Evolutionary conservation across 2,329 filamentous ascomycete genomes (phyloP).

Genomic region (Phaeomoniella chlamydospora): DNA sequence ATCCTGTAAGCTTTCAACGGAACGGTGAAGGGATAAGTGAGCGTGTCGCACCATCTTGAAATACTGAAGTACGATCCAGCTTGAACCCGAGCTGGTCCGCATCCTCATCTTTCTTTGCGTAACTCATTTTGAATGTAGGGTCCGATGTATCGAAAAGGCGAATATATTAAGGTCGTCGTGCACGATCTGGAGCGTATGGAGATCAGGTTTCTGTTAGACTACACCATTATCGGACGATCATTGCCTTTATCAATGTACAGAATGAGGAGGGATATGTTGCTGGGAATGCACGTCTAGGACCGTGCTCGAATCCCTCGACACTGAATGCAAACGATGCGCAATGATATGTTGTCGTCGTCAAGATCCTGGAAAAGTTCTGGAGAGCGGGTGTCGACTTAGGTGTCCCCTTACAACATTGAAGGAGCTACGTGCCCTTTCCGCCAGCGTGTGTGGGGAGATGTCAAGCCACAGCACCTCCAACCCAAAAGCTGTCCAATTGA

Average conservation of each 20-base stretch:
- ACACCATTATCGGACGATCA: background rate
- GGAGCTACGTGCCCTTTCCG: conserved; percentile 22
- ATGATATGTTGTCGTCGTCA: background rate
- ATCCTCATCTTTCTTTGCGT: conserved; percentile 99
- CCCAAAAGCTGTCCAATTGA: conserved; percentile 17
- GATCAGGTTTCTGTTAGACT: background rate
- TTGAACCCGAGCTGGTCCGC: conserved; percentile 85
- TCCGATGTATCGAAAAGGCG: conserved; percentile 1
- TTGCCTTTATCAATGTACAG: background rate
- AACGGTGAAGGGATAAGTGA: conserved; percentile 10
- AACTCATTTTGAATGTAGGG: conserved; percentile 52
- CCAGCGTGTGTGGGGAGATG: conserved; percentile 15
- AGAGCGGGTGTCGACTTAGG: background rate
- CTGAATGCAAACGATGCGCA: background rate
- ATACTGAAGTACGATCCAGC: conserved; percentile 94
- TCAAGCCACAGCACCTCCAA: conserved; percentile 20
- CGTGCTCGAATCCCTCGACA: too few species aligned
- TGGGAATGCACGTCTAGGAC: too few species aligned
- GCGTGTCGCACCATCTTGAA: conserved; percentile 73
- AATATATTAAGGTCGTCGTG: background rate
- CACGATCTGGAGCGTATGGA: background rate
- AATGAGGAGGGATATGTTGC: too few species aligned
- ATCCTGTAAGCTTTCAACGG: conserved; percentile 13
- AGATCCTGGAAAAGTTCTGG: background rate
- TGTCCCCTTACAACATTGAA: background rate